Base-by-base conservation (phyloP, 495 filamentous ascomycete species). In the Aspergillus ostianus region DNA sequence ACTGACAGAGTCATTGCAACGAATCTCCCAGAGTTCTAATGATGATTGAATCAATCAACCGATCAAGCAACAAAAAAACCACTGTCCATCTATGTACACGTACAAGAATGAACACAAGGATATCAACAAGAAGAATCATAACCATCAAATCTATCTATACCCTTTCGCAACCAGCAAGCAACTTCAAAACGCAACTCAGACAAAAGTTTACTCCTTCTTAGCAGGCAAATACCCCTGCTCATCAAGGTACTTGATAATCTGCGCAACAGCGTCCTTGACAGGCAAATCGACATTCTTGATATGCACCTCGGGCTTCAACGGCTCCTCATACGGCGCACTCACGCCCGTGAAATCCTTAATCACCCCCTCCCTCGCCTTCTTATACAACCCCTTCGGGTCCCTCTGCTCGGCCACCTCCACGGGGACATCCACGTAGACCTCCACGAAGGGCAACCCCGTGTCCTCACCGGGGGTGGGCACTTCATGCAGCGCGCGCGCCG, bases 321-420 rank as follows among this genome's bases (percentile, higher is more conserved):
- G 95, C 50, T 84, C 89, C 84, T 98, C 94, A 74, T 98, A 98
- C 5, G 94, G 94, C 29, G 92, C 91, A 58, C 74, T 78, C 60
- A 98, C 91, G 10, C 94, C 95, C 13, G 94, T 98, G 69, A 98
- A 98, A 64, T 98, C 92, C 80, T 93, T 93, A 69, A 98, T 97
- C 69, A 93, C 84, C 15, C 94, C 94, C 52, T 87, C 87, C 18
- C 93, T 80, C 6, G 94, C 94, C 85, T 96, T 96, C 85, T 95
- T 95, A 71, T 98, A 98, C 57, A 98, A 73, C 9, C 93, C 95
- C 84, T 98, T 98, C 23, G 94, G 94, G 71, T 98, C 94, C 59
- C 94, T 82, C 79, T 89, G 74, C 83, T 98, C 95, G n/a, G 95
- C 94, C 41, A 90, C 89, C 71, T 88, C 89, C 57, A 98, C 77